These are phyloP conservation scores for Bipolaris oryzae DNA, from an alignment of 2,329 filamentous ascomycete species.

Conservation along the genomic window DNA sequence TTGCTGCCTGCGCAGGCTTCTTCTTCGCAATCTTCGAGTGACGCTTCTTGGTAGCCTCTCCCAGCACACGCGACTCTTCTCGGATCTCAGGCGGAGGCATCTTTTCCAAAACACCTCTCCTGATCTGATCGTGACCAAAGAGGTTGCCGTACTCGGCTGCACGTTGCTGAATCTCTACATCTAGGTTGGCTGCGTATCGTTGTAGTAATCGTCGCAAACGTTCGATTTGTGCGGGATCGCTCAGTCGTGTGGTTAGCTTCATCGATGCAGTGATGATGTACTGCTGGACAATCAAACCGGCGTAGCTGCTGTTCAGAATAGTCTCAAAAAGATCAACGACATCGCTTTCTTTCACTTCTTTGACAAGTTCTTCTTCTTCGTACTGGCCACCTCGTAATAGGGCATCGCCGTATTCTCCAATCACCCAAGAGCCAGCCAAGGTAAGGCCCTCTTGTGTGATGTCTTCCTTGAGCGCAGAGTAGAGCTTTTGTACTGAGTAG, in stretches of 20 bases:
- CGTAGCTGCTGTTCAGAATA: constrained; percentile 93
- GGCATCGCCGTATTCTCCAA: constrained; percentile 93
- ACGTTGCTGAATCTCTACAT: constrained; percentile 94
- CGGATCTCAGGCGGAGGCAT: constrained; percentile 98
- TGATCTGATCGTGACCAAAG: constrained; percentile 87
- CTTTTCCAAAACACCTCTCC: constrained; percentile 89
- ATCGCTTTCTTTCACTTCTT: constrained; percentile 83
- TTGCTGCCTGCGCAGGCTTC: constrained; percentile 77
- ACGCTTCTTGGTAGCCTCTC: constrained; percentile 68
- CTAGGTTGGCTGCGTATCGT: constrained; percentile 81
- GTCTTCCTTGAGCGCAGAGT: constrained; percentile 87
- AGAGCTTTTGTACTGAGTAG: constrained; percentile 95
- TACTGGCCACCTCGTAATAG: constrained; percentile 89
- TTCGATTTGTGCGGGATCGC: constrained; percentile 83
- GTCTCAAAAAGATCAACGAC: constrained; percentile 90
- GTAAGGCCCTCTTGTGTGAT: constrained; percentile 97
- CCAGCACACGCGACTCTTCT: constrained; percentile 89
- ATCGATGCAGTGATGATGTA: constrained; percentile 95
- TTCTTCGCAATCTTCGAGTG: constrained; percentile 67
- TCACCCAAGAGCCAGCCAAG: constrained; percentile 93
- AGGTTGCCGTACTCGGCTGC: constrained; percentile 94
- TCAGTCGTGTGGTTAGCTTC: constrained; percentile 89
- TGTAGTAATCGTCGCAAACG: constrained; percentile 79
- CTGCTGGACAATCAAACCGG: constrained; percentile 86
- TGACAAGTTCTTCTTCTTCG: constrained; percentile 89